Evolutionary conservation across 768 basidiomycete species (phyloP), one percentile per base, ranked within the genome.

Genomic region (Pleurotus ostreatus): DNA sequence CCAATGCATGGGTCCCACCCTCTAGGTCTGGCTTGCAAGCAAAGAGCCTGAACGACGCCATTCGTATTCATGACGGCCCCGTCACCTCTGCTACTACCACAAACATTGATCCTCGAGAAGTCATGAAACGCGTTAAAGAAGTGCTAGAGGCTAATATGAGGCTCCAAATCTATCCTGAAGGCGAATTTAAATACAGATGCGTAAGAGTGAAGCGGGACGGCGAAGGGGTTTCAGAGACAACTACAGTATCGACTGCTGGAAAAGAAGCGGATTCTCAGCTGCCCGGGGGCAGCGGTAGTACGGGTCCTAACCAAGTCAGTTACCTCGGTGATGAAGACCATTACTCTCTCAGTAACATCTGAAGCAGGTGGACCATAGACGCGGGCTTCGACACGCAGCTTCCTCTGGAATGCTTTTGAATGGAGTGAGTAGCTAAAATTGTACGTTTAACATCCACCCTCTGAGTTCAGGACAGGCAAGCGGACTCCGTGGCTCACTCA

Each of bases 71-170:
- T 66, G 88, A 92, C 62, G 96, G 95, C 60, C 86, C 95, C 2
- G 89, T 98, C 26, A 96, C 98, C 68, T 88, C 89, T 68, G 84
- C 85, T 23, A 94, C 86, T 51, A 82, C 98, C 63, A 97, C 96
- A 30, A 92, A 86, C 2, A 79, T 84, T 16, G 75, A 85, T 7
- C 94, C 96, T 38, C 84, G 86, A 1, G 89, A 92, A 61, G 94
- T 98, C 37, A 92, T 98, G 76, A 82, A 79, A 58, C 91, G 94
- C 66, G 82, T 98, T 26, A 81, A 82, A 64, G 78, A 79, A 59
- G 88, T 94, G 12, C 76, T 99, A 58, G 30, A 34, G 30, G 81
- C 84, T 62, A 82, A 81, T 25, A 94, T 98, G 92, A 97, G 96
- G n/a, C 76, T 99, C 54, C 93, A 95, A 57, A 80, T 95, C 57